phyloP scores from a whole-genome alignment of 371 early-diverging fungal genomes.

The Rhizopus sp. region DNA sequence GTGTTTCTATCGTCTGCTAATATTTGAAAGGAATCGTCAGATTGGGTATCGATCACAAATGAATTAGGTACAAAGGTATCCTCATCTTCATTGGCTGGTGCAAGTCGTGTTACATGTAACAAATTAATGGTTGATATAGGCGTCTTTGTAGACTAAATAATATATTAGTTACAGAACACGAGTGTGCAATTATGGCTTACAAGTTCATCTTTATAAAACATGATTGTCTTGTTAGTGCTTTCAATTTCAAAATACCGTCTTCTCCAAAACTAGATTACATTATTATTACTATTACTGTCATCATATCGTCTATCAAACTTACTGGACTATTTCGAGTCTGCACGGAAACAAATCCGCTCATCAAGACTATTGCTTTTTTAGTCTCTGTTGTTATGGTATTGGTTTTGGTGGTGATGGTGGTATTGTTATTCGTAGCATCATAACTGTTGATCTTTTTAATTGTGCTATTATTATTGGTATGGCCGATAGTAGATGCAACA shows the following conservation, averaged over 20 bases:
- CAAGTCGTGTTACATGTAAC: slow-evolving; percentile 24
- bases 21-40: slow-evolving; percentile 36
- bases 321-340: slow-evolving; percentile 30
- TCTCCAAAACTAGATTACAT: slow-evolving; percentile 37
- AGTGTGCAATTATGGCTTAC: slow-evolving; percentile 9
- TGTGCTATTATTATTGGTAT: too few relatives aligned
- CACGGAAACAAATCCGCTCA: slow-evolving; percentile 33
- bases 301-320: slow-evolving; percentile 5
- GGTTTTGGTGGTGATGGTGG: too few relatives aligned
- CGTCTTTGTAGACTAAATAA: slow-evolving; percentile 15
- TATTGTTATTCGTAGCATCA: too few relatives aligned
- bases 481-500: too few relatives aligned
- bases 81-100: slow-evolving; percentile 37
- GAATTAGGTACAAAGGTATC: slow-evolving; percentile 49
- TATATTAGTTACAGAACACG: not conserved
- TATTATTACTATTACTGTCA: not conserved
- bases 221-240: slow-evolving; percentile 25
- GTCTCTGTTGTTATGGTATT: too few relatives aligned
- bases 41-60: slow-evolving; percentile 33
- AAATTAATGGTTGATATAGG: slow-evolving; percentile 54
- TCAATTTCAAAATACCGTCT: slow-evolving; percentile 52
- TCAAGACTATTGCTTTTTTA: slow-evolving; percentile 2
- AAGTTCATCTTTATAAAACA: slow-evolving; percentile 48
- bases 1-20: slow-evolving; percentile 40
- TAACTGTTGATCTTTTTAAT: too few relatives aligned